Base-by-base conservation (phyloP, 768 basidiomycete species). In the Termitomyces sp. region DNA sequence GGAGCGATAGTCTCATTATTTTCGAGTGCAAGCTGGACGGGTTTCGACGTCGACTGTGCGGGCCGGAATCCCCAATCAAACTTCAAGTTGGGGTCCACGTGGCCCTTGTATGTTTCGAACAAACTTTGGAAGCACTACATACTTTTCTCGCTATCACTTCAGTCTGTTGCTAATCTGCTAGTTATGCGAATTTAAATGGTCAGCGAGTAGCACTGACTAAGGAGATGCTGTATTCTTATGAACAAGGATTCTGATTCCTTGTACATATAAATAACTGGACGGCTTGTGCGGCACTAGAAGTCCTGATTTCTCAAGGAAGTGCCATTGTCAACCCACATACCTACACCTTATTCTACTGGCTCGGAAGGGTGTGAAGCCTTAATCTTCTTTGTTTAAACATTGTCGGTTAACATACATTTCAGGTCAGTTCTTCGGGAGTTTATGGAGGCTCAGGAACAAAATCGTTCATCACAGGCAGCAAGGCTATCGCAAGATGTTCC, bases 321-420 rank as follows among this genome's bases (percentile, higher is more conserved):
- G 49, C 11, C 49, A 14, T 23, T n/a, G 25, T 37, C 49, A 8
- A 14, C 8, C n/a, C 25, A n/a, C 34, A 50, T 37, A 3, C 25
- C 49, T 28, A n/a, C 32, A 23, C 37, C 35, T 30, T 47, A 53
- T 25, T 61, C 44, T 10, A 52, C 50, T 23, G 55, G 54, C 11
- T 50, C 61, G n/a, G 61, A 56, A 56, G 41, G 52, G 52, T 53
- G 43, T 21, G 7, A 3, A 52, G 11, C 1, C 17, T 27, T 6
- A 19, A 27, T 51, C 17, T 39, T 6, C 25, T 14, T 4, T 28
- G 17, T 28, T 3, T 10, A 11, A 39, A 19, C 35, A 17, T 51
- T 27, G 40, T 19, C 3, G n/a, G 28, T 28, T 6, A 19, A 27
- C 11, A 3, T 51, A n/a, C 25, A 39, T 40, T 27, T 28, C 6